These are phyloP conservation scores for Fusarium kyushuense DNA, from an alignment of 2,329 filamentous ascomycete species.

Conservation along the genomic window DNA sequence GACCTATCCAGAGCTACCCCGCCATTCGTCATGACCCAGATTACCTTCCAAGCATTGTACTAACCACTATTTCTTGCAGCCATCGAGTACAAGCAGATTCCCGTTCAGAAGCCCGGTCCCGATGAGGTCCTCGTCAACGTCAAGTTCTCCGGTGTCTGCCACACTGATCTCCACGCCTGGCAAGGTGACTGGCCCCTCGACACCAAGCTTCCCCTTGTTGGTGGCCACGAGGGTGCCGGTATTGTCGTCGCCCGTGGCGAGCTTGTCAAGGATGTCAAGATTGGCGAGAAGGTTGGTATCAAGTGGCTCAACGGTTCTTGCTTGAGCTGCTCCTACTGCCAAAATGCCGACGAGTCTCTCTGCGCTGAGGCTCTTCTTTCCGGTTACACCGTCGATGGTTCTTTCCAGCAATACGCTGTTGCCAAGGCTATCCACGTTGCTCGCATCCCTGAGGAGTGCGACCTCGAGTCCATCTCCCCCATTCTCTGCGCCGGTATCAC, in stretches of 20 bases:
- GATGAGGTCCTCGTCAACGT: slow-evolving; percentile 94
- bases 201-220: slow-evolving; percentile 87
- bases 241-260: slow-evolving; percentile 83
- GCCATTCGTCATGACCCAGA: slow-evolving; percentile 27
- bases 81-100: slow-evolving; percentile 81
- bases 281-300: slow-evolving; percentile 89
- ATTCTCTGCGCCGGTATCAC: slow-evolving; percentile 88
- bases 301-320: slow-evolving; percentile 95
- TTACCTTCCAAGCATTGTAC: slow-evolving; percentile 17
- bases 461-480: slow-evolving; percentile 81
- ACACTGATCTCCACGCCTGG: slow-evolving; percentile 84
- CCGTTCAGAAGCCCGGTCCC: slow-evolving; percentile 82
- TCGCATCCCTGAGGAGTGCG: slow-evolving; percentile 80
- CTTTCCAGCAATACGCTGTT: slow-evolving; percentile 92
- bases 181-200: slow-evolving; percentile 90
- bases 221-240: slow-evolving; percentile 84
- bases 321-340: slow-evolving; percentile 85
- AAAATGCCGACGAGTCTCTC: slow-evolving; percentile 82
- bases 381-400: slow-evolving; percentile 92
- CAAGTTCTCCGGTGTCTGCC: slow-evolving; percentile 91
- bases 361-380: slow-evolving; percentile 81
- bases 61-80: slow-evolving; percentile 55
- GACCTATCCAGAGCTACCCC: slow-evolving; percentile 31
- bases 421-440: slow-evolving; percentile 89
- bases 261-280: slow-evolving; percentile 79